These are phyloP conservation scores for Naegleria lovaniensis DNA, from an alignment of 208 protist species.

Conservation along the genomic window DNA sequence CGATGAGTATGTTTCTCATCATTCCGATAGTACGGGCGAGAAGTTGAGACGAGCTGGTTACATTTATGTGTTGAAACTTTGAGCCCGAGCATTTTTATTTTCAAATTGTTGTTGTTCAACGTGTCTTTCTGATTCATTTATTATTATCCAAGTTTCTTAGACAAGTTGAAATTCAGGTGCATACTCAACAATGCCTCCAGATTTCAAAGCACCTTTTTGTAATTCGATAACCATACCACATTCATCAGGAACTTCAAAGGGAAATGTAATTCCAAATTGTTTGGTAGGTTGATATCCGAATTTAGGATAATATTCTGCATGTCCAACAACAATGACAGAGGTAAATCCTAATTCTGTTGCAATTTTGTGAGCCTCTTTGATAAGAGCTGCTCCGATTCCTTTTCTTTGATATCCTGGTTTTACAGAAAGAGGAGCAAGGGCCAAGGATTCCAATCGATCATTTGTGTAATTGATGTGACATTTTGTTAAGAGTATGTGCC, in stretches of 20 bases:
- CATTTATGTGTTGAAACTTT: too few relatives aligned
- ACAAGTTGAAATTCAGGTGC: too few relatives aligned
- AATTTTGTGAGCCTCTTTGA: neutral
- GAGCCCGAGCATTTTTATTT: too few relatives aligned
- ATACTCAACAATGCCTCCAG: too few relatives aligned
- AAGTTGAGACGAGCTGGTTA: too few relatives aligned
- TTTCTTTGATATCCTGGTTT: neutral
- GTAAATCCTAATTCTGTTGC: neutral
- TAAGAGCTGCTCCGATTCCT: neutral
- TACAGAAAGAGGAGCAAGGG: neutral
- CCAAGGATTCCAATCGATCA: neutral
- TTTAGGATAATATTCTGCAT: neutral
- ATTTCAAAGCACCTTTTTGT: neutral
- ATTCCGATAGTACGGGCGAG: too few relatives aligned
- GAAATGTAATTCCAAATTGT: neutral
- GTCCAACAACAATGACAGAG: neutral
- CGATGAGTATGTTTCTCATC: too few relatives aligned
- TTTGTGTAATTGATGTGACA: neutral
- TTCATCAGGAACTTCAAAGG: neutral
- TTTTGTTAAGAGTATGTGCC: neutral
- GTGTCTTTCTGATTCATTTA: too few relatives aligned
- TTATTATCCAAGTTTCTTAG: too few relatives aligned
- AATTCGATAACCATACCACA: neutral
- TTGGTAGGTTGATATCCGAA: neutral
- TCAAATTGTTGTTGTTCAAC: too few relatives aligned